Evolutionary conservation across 73 alveolate genomes (phyloP).

Genomic region (Effrenium voratum): DNA sequence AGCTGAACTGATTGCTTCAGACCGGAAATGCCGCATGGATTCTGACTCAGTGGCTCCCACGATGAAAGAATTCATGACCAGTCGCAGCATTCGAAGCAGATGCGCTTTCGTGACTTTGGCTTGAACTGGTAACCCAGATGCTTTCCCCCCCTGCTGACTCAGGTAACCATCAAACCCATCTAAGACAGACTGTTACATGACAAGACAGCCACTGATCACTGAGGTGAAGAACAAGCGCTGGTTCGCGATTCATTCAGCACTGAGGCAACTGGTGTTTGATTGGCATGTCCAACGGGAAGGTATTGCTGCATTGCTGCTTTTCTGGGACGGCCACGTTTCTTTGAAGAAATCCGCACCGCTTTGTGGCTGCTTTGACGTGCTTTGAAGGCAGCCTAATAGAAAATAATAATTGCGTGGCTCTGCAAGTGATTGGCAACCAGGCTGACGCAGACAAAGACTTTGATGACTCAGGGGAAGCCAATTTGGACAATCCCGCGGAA

Average conservation of each 20-base stretch:
- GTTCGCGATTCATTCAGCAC: background rate
- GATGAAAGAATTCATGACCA: background rate
- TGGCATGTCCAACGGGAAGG: background rate
- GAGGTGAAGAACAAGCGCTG: conserved; percentile 23
- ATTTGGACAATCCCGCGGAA: too few species aligned
- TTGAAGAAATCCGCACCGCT: too few species aligned
- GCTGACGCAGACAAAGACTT: background rate
- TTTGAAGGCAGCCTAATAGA: too few species aligned
- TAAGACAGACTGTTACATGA: background rate
- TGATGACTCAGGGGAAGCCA: background rate
- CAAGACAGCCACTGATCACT: background rate
- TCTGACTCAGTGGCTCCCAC: background rate
- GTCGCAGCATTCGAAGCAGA: background rate
- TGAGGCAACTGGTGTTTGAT: background rate
- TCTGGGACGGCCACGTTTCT: background rate
- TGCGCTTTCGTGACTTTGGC: background rate
- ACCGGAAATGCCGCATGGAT: background rate
- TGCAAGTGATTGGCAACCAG: background rate
- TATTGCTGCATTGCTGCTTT: background rate
- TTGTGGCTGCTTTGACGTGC: too few species aligned
- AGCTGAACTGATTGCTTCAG: background rate
- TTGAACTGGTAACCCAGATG: background rate
- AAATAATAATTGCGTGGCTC: too few species aligned
- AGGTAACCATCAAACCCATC: background rate
- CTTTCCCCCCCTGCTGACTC: background rate